A percentile compares a stretch with the other conserved stretches of the same genome.
These are phyloP conservation scores for Trypanosoma boissoni DNA, from an alignment of 208 protist species.

Conservation along the genomic window DNA sequence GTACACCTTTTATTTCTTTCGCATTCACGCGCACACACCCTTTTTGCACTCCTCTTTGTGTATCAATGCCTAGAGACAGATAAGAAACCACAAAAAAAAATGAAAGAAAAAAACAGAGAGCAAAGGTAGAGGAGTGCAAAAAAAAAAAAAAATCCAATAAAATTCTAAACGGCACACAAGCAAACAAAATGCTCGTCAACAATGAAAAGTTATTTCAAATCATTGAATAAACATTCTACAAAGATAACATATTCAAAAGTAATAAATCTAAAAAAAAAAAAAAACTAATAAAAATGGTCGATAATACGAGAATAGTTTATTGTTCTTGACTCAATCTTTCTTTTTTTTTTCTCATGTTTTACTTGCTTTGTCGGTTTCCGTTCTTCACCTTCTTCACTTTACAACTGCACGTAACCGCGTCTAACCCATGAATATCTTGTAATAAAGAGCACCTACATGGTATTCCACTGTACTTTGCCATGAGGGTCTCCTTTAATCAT, in stretches of 20 bases:
- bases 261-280: conserved; percentile 9
- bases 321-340: background rate
- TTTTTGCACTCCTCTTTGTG: too few relatives aligned
- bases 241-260: background rate
- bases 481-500: conserved; percentile 16
- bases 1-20: too few relatives aligned
- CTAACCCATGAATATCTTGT: background rate
- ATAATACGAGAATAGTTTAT: background rate
- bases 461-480: conserved; percentile 1
- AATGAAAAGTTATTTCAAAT: too few relatives aligned
- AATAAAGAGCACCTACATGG: conserved; percentile 7
- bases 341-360: conserved; percentile 10
- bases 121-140: conserved; percentile 10
- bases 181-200: too few relatives aligned
- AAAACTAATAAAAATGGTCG: background rate
- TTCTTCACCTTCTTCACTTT: background rate
- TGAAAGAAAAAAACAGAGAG: background rate
- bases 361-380: too few relatives aligned
- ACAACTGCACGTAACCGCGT: too few relatives aligned
- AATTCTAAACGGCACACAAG: background rate
- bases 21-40: too few relatives aligned
- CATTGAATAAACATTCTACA: background rate
- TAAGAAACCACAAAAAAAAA: background rate
- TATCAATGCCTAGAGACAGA: too few relatives aligned
- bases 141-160: conserved; percentile 6